Percentiles rank a stretch among this genome's conserved stretches.
Evolutionary conservation across 495 filamentous ascomycete genomes (phyloP).

Genomic region (Beverwykella pulmonaria): DNA sequence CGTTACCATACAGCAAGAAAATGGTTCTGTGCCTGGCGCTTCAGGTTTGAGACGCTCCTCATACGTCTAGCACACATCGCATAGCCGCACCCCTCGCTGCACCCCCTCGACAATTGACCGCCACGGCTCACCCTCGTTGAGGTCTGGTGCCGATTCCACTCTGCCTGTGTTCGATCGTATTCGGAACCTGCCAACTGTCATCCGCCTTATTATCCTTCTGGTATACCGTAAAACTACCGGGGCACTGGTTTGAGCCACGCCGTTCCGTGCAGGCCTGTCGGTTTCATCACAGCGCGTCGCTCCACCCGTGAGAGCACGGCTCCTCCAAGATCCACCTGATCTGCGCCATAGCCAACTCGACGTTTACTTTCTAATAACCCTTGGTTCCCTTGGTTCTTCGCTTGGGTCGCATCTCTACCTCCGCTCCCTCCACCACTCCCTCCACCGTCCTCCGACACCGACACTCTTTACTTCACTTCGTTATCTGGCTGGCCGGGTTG

Average conservation of each 20-base stretch:
- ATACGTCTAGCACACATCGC: constrained; percentile 23
- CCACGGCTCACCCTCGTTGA: constrained; percentile 5
- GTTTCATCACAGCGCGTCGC: constrained; percentile 34
- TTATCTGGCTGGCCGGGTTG: constrained; percentile 42
- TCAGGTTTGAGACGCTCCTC: constrained; percentile 38
- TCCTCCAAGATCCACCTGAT: constrained; percentile 35
- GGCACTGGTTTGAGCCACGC: constrained; percentile 37
- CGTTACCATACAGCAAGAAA: constrained; percentile 15
- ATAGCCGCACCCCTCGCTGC: constrained; percentile 16
- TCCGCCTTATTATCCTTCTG: constrained; percentile 14
- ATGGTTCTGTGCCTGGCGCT: constrained; percentile 35
- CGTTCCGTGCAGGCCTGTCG: constrained; percentile 23
- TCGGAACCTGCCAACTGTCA: constrained; percentile 26
- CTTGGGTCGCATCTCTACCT: constrained; percentile 8
- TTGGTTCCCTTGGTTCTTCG: constrained; percentile 24
- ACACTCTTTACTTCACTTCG: constrained; percentile 40
- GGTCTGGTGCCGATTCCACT: constrained; percentile 26
- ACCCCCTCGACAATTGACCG: constrained; percentile 12
- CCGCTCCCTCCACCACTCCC: constrained; percentile 22
- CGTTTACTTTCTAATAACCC: constrained; percentile 35
- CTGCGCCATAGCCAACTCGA: constrained; percentile 19
- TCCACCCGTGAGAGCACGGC: constrained; percentile 13
- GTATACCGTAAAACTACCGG: constrained; percentile 25
- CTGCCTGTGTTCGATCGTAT: constrained; percentile 25
- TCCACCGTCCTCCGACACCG: constrained; percentile 31